These are phyloP conservation scores for Jacaranda mimosifolia DNA, from an alignment of 257 asterid genomes.

Conservation along the genomic window DNA sequence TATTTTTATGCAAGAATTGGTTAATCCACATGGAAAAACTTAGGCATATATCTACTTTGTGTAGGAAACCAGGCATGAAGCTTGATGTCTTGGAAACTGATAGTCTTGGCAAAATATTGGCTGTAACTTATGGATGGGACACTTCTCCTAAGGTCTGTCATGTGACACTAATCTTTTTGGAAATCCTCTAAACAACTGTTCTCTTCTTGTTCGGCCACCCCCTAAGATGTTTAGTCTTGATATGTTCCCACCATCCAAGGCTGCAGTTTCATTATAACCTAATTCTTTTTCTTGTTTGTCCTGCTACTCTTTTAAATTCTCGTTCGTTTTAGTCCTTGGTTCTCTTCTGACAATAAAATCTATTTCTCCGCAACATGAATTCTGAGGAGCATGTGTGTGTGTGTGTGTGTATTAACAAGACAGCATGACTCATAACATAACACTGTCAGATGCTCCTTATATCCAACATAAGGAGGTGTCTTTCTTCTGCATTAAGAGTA, in stretches of 20 bases:
- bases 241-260: no score
- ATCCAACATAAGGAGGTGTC: neutral
- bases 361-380: neutral
- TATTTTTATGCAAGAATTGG: neutral
- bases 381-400: neutral
- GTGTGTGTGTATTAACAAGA: no score
- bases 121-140: conserved; percentile 40
- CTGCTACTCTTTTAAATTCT: no score
- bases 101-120: conserved; percentile 40
- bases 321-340: no score
- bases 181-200: neutral
- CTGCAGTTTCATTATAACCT: no score
- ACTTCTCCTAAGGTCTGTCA: conserved; percentile 47
- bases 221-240: no score
- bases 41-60: conserved; percentile 33
- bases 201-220: no score
- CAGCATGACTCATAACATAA: no score
- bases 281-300: no score
- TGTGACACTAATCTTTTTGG: neutral
- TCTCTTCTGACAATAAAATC: neutral
- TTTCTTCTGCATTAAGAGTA: neutral
- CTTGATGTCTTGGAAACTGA: conserved; percentile 47
- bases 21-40: neutral
- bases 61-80: conserved; percentile 53
- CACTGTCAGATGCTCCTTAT: no score